Conservation (phyloP, 768 basidiomycete species). For the Kwoniella mangroviensis region DNA sequence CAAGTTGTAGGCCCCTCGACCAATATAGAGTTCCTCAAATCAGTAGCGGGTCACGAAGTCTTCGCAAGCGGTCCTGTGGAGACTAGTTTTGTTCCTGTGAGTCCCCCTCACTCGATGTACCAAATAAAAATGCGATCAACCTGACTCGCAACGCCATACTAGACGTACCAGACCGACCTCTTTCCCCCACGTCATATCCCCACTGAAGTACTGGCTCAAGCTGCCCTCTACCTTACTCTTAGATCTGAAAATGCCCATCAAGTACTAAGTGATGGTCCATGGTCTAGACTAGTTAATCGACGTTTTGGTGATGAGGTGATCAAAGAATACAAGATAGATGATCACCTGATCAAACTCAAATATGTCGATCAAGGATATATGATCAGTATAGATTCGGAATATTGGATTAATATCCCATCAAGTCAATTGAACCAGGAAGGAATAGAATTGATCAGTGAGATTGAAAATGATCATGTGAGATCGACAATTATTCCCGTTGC, state of each 20-base stretch:
- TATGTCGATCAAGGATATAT: conserved; percentile 57
- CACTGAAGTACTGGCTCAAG: conserved; percentile 72
- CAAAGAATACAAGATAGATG: conserved; percentile 59
- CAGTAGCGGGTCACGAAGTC: conserved; percentile 73
- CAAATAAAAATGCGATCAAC: too few species aligned
- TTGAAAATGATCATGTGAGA: conserved; percentile 39
- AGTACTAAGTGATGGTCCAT: conserved; percentile 60
- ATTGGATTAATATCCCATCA: conserved; percentile 15
- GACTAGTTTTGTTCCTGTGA: conserved; percentile 86
- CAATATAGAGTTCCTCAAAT: conserved; percentile 84
- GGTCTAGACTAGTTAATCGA: conserved; percentile 71
- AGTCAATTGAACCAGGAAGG: conserved; percentile 18
- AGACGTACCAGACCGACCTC: conserved; percentile 84
- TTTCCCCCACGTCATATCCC: conserved; percentile 72
- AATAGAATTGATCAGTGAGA: conserved; percentile 8
- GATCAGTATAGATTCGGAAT: conserved; percentile 12
- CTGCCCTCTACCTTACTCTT: conserved; percentile 69
- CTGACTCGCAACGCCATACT: background rate
- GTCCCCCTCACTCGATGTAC: conserved; percentile 23
- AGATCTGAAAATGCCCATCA: conserved; percentile 2
- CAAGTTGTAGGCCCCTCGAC: conserved; percentile 88
- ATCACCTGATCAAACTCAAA: conserved; percentile 64
- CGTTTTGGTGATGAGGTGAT: conserved; percentile 78
- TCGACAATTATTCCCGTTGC: conserved; percentile 72
- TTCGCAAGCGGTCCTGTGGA: conserved; percentile 83